phyloP scores from a whole-genome alignment of 805 yeast species.

The Yarrowia phangngaensis region DNA sequence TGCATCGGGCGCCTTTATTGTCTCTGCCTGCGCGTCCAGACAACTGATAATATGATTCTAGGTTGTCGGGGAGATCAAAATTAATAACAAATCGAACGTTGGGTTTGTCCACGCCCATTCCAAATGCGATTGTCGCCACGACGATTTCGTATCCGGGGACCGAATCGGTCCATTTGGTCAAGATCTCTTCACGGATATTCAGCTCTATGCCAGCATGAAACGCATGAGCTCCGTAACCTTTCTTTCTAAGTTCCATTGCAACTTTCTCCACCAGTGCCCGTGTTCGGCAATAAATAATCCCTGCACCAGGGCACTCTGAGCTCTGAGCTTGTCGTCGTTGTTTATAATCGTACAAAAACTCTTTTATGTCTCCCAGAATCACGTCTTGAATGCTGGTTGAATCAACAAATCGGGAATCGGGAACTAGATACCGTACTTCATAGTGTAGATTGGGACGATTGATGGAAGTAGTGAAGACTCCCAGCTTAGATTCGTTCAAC shows the following conservation, averaged over 20 bases:
- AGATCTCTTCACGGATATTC: slow-evolving; percentile 68
- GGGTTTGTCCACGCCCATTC: slow-evolving; percentile 97
- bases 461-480: slow-evolving; percentile 78
- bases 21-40: slow-evolving; percentile 99
- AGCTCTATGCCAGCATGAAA: slow-evolving; percentile 81
- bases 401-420: slow-evolving; percentile 20
- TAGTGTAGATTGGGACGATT: slow-evolving; percentile 81
- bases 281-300: slow-evolving; percentile 89
- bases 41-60: slow-evolving; percentile 95
- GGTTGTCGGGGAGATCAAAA: slow-evolving; percentile 75
- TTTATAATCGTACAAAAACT: slow-evolving; percentile 32
- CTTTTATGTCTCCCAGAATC: slow-evolving; percentile 31
- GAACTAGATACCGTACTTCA: slow-evolving; percentile 47
- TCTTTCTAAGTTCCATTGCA: slow-evolving; percentile 52
- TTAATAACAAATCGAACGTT: slow-evolving; percentile 90
- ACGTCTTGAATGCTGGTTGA: slow-evolving; percentile 28
- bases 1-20: slow-evolving; percentile 74
- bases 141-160: slow-evolving; percentile 56
- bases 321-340: slow-evolving; percentile 7
- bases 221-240: slow-evolving; percentile 62
- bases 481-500: slow-evolving; percentile 52
- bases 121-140: slow-evolving; percentile 96
- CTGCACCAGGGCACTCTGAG: slow-evolving; percentile 51
- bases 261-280: slow-evolving; percentile 81
- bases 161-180: slow-evolving; percentile 75